phyloP scores from a whole-genome alignment of 176 grass and related monocot species.

The Musa beccarii region DNA sequence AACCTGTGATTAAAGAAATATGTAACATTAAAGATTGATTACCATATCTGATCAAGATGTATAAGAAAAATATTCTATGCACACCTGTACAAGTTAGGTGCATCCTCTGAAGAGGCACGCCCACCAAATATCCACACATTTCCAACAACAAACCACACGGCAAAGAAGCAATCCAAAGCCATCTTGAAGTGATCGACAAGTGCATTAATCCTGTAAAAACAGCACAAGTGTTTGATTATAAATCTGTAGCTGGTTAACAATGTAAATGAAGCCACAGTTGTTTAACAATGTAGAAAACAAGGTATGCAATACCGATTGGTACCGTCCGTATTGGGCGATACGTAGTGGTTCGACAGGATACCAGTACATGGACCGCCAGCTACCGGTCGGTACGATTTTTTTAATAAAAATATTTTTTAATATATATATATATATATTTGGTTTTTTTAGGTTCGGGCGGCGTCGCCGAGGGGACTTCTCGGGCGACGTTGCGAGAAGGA shows the following conservation, averaged over 20 bases:
- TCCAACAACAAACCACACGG: slow-evolving; percentile 92
- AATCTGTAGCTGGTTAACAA: neutral
- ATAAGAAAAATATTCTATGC: slow-evolving; percentile 13
- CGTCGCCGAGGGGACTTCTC: no score
- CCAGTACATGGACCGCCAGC: no score
- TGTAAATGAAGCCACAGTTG: neutral
- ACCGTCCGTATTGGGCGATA: no score
- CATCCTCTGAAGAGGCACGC: slow-evolving; percentile 47
- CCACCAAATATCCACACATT: slow-evolving; percentile 93
- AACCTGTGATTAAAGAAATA: slow-evolving; percentile 43
- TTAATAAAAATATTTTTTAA: no score
- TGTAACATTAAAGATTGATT: neutral
- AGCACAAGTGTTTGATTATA: neutral
- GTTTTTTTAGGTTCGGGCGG: no score
- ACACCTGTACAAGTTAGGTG: slow-evolving; percentile 82
- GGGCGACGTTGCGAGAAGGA: no score
- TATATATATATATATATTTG: no score
- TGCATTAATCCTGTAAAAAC: slow-evolving; percentile 57
- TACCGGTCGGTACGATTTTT: no score
- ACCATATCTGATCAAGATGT: neutral
- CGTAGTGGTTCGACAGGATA: no score
- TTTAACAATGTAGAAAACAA: neutral
- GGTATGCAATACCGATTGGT: no score
- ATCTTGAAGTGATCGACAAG: slow-evolving; percentile 76
- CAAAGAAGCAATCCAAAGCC: slow-evolving; percentile 81